Evolutionary conservation across 176 grass and related monocot genomes (phyloP).

Genomic region (Paspalum vaginatum): DNA sequence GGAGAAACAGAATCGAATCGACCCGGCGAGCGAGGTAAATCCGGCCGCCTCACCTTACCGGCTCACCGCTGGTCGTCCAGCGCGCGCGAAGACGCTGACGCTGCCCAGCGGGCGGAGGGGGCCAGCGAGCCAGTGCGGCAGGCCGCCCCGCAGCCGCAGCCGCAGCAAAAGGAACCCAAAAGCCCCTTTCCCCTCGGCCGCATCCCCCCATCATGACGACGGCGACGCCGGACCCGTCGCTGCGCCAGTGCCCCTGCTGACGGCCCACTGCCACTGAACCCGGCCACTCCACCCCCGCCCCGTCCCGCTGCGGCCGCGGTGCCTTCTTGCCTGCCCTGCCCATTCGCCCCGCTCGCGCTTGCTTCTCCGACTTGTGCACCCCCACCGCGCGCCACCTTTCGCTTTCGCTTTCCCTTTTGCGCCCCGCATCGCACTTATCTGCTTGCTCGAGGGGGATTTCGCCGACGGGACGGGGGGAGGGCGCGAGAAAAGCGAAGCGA

Average conservation of each 20-base stretch:
- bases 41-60: conserved; percentile 2
- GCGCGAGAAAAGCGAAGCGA: neutral
- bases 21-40: conserved; percentile 6
- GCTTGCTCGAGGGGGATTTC: neutral
- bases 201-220: conserved; percentile 50
- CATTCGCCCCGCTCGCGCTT: conserved; percentile 26
- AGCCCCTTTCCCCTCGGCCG: conserved; percentile 44
- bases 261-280: conserved; percentile 5
- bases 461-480: conserved; percentile 30
- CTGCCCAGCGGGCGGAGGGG: neutral
- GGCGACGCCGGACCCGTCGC: conserved; percentile 44
- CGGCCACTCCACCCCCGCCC: conserved; percentile 28
- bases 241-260: conserved; percentile 8
- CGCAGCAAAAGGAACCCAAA: conserved; percentile 42
- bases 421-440: conserved; percentile 53
- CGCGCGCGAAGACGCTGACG: neutral
- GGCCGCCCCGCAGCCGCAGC: conserved; percentile 26
- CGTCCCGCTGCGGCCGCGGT: too few relatives aligned
- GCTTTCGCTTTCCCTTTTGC: conserved; percentile 52
- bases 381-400: conserved; percentile 42
- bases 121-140: neutral
- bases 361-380: conserved; percentile 59
- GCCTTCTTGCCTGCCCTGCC: too few relatives aligned
- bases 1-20: conserved; percentile 23
- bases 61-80: neutral